Percentiles rank a stretch among this genome's conserved stretches.
phyloP scores from a whole-genome alignment of 1,284 basidiomycete genomes.

The Apiotrichum domesticum region DNA sequence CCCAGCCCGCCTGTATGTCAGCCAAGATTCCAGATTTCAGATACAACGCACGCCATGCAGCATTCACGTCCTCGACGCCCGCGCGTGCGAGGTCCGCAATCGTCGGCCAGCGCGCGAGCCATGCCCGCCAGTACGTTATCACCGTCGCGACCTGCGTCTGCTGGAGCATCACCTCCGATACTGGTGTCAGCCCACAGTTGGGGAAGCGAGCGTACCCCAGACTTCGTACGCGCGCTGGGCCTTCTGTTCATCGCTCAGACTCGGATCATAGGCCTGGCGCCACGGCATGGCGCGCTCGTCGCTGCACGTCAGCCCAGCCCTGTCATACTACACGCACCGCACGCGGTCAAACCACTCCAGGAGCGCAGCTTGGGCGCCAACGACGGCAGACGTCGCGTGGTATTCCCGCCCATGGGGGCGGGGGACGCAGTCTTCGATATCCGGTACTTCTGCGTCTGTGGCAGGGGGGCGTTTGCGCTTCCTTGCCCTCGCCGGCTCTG shows the following conservation, averaged over 20 bases:
- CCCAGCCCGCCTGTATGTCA: constrained; percentile 67
- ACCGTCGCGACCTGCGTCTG: constrained; percentile 85
- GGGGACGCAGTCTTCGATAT: constrained; percentile 15
- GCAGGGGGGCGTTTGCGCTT: background rate
- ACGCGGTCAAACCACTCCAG: constrained; percentile 44
- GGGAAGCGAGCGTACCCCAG: constrained; percentile 8
- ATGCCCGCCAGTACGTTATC: constrained; percentile 78
- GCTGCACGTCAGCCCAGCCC: constrained; percentile 10
- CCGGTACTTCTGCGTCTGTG: background rate
- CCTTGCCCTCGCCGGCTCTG: background rate
- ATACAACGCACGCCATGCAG: constrained; percentile 65
- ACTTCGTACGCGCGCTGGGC: constrained; percentile 48
- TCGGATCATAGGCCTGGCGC: constrained; percentile 37
- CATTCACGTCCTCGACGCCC: constrained; percentile 76
- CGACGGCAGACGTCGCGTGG: constrained; percentile 25
- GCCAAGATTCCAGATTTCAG: too few relatives aligned
- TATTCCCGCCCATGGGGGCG: constrained; percentile 29
- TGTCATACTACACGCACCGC: constrained; percentile 23
- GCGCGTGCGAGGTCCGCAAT: constrained; percentile 68
- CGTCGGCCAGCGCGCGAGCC: constrained; percentile 81
- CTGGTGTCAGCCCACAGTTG: constrained; percentile 4
- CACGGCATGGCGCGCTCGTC: constrained; percentile 47
- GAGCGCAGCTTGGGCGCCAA: constrained; percentile 24
- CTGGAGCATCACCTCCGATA: constrained; percentile 95
- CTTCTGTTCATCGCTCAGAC: constrained; percentile 28